phyloP scores from a whole-genome alignment of 257 asterid genomes.

The Nicotiana benthamiana region DNA sequence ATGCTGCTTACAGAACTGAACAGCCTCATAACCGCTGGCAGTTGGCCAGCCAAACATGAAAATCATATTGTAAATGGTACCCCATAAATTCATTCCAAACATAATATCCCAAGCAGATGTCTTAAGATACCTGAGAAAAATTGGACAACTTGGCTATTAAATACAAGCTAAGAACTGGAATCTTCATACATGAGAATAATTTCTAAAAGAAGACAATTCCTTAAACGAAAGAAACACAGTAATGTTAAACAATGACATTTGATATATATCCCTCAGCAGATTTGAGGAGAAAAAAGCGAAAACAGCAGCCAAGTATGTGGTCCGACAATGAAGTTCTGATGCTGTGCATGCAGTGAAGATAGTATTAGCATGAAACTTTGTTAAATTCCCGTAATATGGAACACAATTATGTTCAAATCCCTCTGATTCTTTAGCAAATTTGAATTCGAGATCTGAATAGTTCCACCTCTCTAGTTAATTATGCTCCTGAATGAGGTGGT shows the following conservation, averaged over 20 bases:
- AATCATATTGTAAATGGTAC: conserved; percentile 73
- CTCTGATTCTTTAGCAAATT: background rate
- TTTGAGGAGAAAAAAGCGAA: background rate
- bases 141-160: background rate
- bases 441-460: background rate
- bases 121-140: conserved; percentile 69
- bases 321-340: background rate
- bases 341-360: background rate
- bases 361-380: background rate
- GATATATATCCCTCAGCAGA: background rate
- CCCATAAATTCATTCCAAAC: conserved; percentile 99
- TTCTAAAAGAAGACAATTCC: background rate
- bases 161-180: background rate
- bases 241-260: background rate
- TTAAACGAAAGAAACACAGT: background rate
- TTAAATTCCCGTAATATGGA: background rate
- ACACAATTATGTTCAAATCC: background rate
- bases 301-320: background rate
- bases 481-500: background rate
- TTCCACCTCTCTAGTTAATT: background rate
- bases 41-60: conserved; percentile 88
- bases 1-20: conserved; percentile 73
- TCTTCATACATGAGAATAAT: background rate
- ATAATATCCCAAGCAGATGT: conserved; percentile 93
- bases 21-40: conserved; percentile 77